Conservation (phyloP, 148 eudicot species). For the Polygonum aviculare region DNA sequence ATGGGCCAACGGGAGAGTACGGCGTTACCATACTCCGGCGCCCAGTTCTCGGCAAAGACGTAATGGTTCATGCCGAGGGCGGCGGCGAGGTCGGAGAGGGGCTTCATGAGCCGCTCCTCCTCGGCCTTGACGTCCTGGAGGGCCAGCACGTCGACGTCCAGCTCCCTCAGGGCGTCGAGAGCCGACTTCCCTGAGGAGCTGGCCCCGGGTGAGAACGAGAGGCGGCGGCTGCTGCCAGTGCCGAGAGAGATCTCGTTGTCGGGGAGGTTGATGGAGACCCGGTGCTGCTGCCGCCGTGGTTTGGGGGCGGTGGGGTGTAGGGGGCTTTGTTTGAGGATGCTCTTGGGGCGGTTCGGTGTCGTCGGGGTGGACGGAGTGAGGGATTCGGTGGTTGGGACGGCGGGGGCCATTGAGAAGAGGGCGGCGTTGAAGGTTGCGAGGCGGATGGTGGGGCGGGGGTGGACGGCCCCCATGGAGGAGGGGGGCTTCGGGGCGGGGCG, state of each 20-base stretch:
- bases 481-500: slow-evolving; percentile 31
- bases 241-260: slow-evolving; percentile 55
- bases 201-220: too few relatives aligned
- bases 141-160: slow-evolving; percentile 73
- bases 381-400: slow-evolving; percentile 20
- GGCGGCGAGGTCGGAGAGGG: slow-evolving; percentile 67
- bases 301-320: slow-evolving; percentile 20
- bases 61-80: slow-evolving; percentile 72
- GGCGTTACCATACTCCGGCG: slow-evolving; percentile 97
- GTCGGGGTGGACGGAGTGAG: neutral
- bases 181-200: slow-evolving; percentile 13
- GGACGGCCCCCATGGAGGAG: slow-evolving; percentile 11
- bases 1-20: slow-evolving; percentile 91
- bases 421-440: slow-evolving; percentile 92
- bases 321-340: slow-evolving; percentile 81
- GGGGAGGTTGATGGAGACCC: slow-evolving; percentile 66
- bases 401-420: slow-evolving; percentile 92
- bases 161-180: slow-evolving; percentile 66
- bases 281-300: slow-evolving; percentile 34
- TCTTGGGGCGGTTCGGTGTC: slow-evolving; percentile 23
- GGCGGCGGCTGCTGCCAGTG: slow-evolving; percentile 15
- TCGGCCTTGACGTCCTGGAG: slow-evolving; percentile 92
- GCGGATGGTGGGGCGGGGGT: slow-evolving; percentile 21
- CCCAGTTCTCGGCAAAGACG: slow-evolving; percentile 98
- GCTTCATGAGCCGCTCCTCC: slow-evolving; percentile 77